Evolutionary conservation across 2,329 filamentous ascomycete genomes (phyloP).

Genomic region (Polychaeton citri): DNA sequence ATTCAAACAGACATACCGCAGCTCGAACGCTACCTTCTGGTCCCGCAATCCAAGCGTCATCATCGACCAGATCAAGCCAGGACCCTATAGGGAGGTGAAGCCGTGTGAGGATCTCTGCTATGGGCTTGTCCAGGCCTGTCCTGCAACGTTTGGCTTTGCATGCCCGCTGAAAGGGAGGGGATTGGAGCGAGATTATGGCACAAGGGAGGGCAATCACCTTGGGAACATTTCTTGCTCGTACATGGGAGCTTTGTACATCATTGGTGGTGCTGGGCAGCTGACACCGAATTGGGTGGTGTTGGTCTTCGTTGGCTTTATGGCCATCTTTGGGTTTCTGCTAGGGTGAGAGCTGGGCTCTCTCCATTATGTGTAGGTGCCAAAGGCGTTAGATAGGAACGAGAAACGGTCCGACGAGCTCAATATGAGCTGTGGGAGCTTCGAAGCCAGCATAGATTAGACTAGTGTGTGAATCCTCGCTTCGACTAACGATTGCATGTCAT

Average conservation of each 20-base stretch:
- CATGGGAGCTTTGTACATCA: conserved; percentile 20
- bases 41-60: conserved; percentile 41
- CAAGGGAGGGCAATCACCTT: conserved; percentile 7
- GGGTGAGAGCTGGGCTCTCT: too few species aligned
- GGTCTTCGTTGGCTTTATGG: background rate
- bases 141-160: conserved; percentile 57
- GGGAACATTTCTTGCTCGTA: conserved; percentile 21
- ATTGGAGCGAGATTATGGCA: conserved; percentile 39
- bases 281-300: background rate
- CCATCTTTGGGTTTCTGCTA: background rate
- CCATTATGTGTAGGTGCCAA: too few species aligned
- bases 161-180: conserved; percentile 49
- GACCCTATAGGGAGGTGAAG: conserved; percentile 85
- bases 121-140: conserved; percentile 72
- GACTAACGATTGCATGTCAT: too few species aligned
- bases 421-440: too few species aligned
- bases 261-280: background rate
- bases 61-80: conserved; percentile 58
- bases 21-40: conserved; percentile 18
- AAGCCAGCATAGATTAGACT: too few species aligned
- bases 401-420: too few species aligned
- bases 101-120: conserved; percentile 85
- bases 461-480: too few species aligned
- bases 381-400: too few species aligned
- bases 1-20: conserved; percentile 17